Evolutionary conservation across 768 basidiomycete genomes (phyloP).

Genomic region (Suillus ampliporus): DNA sequence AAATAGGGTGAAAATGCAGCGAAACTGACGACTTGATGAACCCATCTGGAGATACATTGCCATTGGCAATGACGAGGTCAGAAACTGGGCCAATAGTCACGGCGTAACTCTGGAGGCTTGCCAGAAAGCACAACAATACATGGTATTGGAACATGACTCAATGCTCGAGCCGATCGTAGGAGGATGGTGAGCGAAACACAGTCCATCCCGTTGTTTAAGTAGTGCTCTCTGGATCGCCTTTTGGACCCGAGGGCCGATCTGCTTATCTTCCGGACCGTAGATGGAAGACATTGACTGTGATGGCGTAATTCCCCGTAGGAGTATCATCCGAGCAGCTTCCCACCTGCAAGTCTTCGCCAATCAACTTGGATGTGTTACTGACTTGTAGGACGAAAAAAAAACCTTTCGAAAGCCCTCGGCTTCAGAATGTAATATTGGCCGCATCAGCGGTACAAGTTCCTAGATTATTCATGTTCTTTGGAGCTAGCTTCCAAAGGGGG

Average conservation of each 20-base stretch:
- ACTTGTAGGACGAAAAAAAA: background rate
- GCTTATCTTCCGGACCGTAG: background rate
- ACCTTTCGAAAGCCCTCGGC: background rate
- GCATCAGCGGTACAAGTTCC: too few relatives aligned
- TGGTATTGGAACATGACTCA: background rate
- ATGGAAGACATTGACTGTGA: background rate
- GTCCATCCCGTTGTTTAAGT: background rate
- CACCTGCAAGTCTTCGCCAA: too few relatives aligned
- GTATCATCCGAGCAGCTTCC: too few relatives aligned
- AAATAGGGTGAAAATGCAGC: background rate
- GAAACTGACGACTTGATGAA: background rate
- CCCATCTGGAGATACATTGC: background rate
- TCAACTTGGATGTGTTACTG: too few relatives aligned
- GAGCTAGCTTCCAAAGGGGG: too few relatives aligned
- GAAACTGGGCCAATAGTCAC: background rate
- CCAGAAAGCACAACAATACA: background rate
- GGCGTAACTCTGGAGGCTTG: background rate
- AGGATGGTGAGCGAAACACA: background rate
- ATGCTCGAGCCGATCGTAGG: background rate
- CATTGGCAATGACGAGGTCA: background rate
- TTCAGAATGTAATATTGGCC: background rate
- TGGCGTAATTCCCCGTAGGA: background rate
- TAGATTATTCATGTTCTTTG: too few relatives aligned
- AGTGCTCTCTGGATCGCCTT: background rate
- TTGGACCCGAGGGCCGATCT: background rate